phyloP scores from a whole-genome alignment of 768 basidiomycete genomes.

The Lentinula boryana region DNA sequence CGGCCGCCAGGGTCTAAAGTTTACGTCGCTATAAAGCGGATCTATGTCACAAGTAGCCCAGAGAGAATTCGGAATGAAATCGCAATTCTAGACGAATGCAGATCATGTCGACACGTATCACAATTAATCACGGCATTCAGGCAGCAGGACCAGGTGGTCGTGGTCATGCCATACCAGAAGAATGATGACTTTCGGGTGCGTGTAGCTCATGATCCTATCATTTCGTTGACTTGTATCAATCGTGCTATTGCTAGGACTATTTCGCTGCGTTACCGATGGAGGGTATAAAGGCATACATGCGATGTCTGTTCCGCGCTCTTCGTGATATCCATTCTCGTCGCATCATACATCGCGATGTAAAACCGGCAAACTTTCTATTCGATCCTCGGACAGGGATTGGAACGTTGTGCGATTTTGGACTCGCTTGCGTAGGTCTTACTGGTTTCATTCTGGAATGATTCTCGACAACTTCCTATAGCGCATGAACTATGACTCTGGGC shows the following conservation, averaged over 20 bases:
- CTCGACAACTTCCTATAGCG: constrained; percentile 31
- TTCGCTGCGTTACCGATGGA: constrained; percentile 67
- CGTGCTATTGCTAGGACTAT: constrained; percentile 51
- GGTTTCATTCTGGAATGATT: neutral
- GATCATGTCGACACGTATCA: constrained; percentile 82
- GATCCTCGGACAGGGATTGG: constrained; percentile 81
- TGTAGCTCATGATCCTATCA: constrained; percentile 9
- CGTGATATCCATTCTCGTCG: constrained; percentile 81
- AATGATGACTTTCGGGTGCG: constrained; percentile 92
- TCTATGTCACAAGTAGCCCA: constrained; percentile 94
- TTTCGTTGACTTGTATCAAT: neutral
- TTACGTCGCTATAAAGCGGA: constrained; percentile 92
- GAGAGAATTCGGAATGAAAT: constrained; percentile 92
- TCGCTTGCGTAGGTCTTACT: constrained; percentile 74
- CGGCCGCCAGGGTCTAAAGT: constrained; percentile 42
- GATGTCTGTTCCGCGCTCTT: constrained; percentile 85
- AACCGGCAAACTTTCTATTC: constrained; percentile 96
- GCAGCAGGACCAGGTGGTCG: constrained; percentile 86
- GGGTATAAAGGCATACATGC: constrained; percentile 81
- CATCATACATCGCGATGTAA: constrained; percentile 95
- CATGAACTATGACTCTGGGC: constrained; percentile 36
- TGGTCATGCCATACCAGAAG: constrained; percentile 87
- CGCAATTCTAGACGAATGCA: constrained; percentile 77
- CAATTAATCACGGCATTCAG: constrained; percentile 95
- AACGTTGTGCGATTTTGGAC: constrained; percentile 89